phyloP scores from a whole-genome alignment of 2,329 filamentous ascomycete genomes.

The Plenodomus tracheiphilus region DNA sequence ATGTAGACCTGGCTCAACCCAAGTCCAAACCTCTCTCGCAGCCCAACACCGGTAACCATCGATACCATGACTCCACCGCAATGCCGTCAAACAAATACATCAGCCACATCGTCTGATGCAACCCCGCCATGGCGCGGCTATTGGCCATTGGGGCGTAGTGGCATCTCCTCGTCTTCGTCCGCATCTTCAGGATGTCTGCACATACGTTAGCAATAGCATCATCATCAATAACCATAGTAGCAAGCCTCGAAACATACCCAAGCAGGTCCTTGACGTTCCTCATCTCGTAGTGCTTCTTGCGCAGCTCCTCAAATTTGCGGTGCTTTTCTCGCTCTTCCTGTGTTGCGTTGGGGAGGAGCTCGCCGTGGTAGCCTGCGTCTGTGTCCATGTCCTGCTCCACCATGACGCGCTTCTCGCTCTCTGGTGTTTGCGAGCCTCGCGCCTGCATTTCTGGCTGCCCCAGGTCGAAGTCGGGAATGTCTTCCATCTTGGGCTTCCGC shows the following conservation, averaged over 20 bases:
- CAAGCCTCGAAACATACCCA: constrained; percentile 56
- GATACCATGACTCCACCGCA: constrained; percentile 10
- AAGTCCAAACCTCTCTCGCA: neutral
- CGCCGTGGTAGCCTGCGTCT: constrained; percentile 57
- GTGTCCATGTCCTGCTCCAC: constrained; percentile 61
- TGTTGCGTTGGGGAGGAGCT: constrained; percentile 58
- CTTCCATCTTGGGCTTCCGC: constrained; percentile 60
- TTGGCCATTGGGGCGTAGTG: constrained; percentile 25
- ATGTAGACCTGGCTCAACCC: too few species aligned
- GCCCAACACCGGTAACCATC: neutral
- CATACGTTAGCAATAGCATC: constrained; percentile 4
- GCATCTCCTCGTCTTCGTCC: constrained; percentile 29
- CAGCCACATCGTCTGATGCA: neutral
- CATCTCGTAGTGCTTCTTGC: constrained; percentile 99
- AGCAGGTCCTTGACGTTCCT: constrained; percentile 86
- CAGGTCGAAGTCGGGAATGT: constrained; percentile 89
- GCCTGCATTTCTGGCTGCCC: constrained; percentile 78
- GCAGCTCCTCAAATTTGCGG: constrained; percentile 82
- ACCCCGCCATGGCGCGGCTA: constrained; percentile 4
- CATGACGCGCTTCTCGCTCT: constrained; percentile 75
- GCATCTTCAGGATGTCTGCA: constrained; percentile 26
- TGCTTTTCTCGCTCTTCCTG: constrained; percentile 88
- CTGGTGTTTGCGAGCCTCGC: constrained; percentile 42
- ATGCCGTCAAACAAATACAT: constrained; percentile 9
- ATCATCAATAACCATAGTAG: too few species aligned